These are phyloP conservation scores for Aphelidium insulamus DNA, from an alignment of 371 early-diverging fungal species.

Conservation along the genomic window DNA sequence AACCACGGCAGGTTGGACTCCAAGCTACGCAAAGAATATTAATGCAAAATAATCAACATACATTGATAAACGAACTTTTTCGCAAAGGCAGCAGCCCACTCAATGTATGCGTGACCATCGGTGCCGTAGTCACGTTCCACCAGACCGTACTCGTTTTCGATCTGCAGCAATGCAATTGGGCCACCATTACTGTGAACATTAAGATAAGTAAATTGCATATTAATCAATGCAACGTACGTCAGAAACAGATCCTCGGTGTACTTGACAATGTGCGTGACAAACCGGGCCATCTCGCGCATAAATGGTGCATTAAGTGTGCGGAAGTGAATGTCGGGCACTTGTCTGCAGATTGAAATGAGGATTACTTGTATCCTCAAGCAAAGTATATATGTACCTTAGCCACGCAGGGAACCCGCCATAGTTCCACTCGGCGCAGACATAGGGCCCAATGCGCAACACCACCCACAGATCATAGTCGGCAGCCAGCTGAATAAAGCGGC, in stretches of 20 bases:
- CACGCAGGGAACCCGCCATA: conserved; percentile 26
- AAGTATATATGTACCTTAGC: too few relatives aligned
- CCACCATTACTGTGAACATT: conserved; percentile 20
- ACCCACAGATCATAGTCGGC: conserved; percentile 17
- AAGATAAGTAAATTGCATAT: too few relatives aligned
- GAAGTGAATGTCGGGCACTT: conserved; percentile 12
- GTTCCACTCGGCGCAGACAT: conserved; percentile 27
- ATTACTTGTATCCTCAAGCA: conserved; percentile 3
- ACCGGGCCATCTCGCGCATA: conserved; percentile 17
- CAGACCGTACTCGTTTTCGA: conserved; percentile 25
- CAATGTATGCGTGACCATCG: conserved; percentile 15
- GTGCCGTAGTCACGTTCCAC: conserved; percentile 11
- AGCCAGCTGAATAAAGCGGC: conserved; percentile 14
- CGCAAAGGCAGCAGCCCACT: conserved; percentile 20
- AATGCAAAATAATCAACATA: too few relatives aligned
- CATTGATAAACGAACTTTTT: too few relatives aligned
- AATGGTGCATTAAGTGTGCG: conserved; percentile 16
- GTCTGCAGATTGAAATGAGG: background rate
- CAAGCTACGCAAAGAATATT: too few relatives aligned
- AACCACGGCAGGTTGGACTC: conserved; percentile 21
- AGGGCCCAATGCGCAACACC: conserved; percentile 24
- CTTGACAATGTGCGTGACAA: conserved; percentile 11
- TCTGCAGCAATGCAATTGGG: conserved; percentile 22
- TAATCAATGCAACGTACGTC: too few relatives aligned
- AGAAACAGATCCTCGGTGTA: conserved; percentile 9